phyloP scores from a whole-genome alignment of 2,329 filamentous ascomycete species.

The Nemania bipapillata region DNA sequence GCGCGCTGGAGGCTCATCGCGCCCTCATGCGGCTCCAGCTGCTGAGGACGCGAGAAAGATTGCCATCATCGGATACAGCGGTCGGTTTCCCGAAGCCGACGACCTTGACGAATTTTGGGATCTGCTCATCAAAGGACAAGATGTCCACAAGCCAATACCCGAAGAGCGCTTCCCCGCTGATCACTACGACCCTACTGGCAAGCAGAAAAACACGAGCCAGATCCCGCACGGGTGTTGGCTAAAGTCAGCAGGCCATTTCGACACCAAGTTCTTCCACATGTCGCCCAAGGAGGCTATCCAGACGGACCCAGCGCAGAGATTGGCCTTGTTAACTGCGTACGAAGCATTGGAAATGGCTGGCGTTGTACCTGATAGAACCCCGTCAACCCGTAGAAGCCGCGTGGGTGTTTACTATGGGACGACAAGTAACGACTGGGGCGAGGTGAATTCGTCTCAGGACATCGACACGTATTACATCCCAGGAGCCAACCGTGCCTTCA shows the following conservation, averaged over 20 bases:
- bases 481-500: constrained; percentile 52
- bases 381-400: constrained; percentile 35
- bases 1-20: not conserved
- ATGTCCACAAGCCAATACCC: constrained; percentile 44
- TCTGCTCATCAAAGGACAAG: constrained; percentile 41
- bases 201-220: constrained; percentile 38
- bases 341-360: constrained; percentile 74
- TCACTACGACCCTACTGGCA: constrained; percentile 43
- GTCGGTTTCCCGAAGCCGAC: constrained; percentile 21
- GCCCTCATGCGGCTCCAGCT: not conserved
- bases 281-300: constrained; percentile 43
- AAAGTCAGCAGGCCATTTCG: constrained; percentile 42
- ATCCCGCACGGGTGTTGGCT: constrained; percentile 38
- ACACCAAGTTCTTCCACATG: constrained; percentile 45
- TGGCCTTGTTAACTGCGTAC: constrained; percentile 72
- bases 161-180: constrained; percentile 37
- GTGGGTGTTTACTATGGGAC: constrained; percentile 43
- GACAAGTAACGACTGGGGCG: constrained; percentile 60
- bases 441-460: constrained; percentile 71
- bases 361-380: constrained; percentile 39
- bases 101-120: constrained; percentile 46
- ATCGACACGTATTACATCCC: constrained; percentile 59
- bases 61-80: constrained; percentile 40
- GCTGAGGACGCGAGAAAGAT: constrained; percentile 20
- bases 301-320: constrained; percentile 73